Evolutionary conservation across 257 asterid genomes (phyloP).

Genomic region (Solanum medicagineum): DNA sequence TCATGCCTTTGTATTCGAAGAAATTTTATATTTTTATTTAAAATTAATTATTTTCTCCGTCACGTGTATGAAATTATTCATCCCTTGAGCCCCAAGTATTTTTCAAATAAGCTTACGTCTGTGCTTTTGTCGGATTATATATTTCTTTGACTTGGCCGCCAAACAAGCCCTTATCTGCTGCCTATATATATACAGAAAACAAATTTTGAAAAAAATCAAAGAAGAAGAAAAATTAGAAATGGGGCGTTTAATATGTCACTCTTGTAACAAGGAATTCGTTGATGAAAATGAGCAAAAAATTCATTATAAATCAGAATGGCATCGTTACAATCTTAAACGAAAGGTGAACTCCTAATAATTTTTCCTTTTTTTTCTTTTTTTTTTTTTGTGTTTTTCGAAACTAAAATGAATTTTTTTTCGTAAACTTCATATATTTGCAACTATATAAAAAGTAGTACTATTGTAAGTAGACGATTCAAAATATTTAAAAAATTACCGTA

Average conservation of each 20-base stretch:
- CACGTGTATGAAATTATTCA: neutral
- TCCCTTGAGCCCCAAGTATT: neutral
- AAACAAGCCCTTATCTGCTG: neutral
- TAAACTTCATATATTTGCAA: too few species aligned
- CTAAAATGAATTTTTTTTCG: neutral
- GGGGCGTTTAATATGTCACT: constrained; percentile 59
- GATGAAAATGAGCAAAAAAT: constrained; percentile 62
- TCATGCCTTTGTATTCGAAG: too few species aligned
- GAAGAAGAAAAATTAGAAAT: neutral
- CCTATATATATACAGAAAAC: neutral
- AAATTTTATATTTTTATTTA: too few species aligned
- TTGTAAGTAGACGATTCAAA: too few species aligned
- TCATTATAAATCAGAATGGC: constrained; percentile 96
- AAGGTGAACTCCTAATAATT: neutral
- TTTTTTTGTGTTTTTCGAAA: neutral
- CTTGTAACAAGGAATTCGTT: constrained; percentile 60
- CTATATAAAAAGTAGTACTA: too few species aligned
- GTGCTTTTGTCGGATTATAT: neutral
- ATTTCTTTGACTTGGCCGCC: neutral
- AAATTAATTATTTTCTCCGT: too few species aligned
- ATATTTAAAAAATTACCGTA: too few species aligned
- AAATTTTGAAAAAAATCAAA: neutral
- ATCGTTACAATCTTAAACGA: constrained; percentile 53
- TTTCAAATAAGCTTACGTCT: neutral
- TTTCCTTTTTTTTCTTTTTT: too few species aligned